Percentiles rank a stretch among this genome's conserved stretches.
phyloP scores from a whole-genome alignment of 345 rosid species.

The Geranium rotundifolium region DNA sequence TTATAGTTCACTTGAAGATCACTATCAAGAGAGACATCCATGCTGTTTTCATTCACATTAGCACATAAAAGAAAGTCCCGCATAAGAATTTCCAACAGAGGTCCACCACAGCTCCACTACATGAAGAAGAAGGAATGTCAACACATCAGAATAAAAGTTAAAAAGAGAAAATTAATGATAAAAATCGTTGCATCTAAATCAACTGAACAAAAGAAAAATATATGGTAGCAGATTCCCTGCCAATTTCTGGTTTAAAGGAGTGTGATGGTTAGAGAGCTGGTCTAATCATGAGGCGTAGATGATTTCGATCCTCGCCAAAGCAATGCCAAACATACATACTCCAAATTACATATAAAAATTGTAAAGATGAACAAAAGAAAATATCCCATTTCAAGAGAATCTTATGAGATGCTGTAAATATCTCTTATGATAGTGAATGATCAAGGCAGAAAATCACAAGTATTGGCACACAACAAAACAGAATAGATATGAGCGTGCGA shows the following conservation, averaged over 20 bases:
- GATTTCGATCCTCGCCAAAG: no score
- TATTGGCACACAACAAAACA: no score
- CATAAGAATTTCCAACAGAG: conserved; percentile 60
- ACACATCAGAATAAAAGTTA: conserved; percentile 7
- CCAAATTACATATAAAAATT: neutral
- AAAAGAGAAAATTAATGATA: conserved; percentile 2
- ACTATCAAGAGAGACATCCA: conserved; percentile 41
- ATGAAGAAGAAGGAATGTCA: conserved; percentile 6
- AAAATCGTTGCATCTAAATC: neutral
- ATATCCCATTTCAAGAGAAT: neutral
- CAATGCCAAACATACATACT: no score
- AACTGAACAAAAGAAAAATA: neutral
- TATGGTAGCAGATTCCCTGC: no score
- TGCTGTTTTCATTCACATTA: conserved; percentile 27
- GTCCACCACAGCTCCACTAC: conserved; percentile 85
- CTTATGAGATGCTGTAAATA: neutral
- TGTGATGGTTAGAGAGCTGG: neutral
- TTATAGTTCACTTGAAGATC: conserved; percentile 74
- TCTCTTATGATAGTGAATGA: neutral
- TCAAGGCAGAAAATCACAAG: no score
- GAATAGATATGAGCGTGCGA: no score
- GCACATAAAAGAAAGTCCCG: conserved; percentile 37
- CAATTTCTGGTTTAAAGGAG: neutral
- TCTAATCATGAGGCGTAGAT: neutral
- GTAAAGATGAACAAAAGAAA: neutral